Percentiles rank a stretch among this genome's conserved stretches.
Conservation (phyloP, 805 yeast species). For the Torulaspora gathmanii region DNA sequence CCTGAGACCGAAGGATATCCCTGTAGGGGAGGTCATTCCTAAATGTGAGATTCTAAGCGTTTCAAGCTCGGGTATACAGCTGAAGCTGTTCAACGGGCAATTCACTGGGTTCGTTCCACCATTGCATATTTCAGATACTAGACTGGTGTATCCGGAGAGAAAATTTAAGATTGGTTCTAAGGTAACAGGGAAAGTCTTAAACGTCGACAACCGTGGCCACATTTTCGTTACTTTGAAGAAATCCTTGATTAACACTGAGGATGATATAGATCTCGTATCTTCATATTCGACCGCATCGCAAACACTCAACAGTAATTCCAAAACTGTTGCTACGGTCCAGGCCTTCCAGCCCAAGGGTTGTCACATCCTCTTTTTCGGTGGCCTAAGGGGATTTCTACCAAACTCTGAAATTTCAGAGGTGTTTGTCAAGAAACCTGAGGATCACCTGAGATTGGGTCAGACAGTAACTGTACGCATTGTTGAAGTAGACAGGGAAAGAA, state of each 20-base stretch:
- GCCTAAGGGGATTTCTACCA: constrained; percentile 75
- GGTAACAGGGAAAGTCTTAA: constrained; percentile 69
- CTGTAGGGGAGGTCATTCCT: constrained; percentile 61
- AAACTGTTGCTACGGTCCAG: constrained; percentile 70
- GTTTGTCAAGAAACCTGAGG: constrained; percentile 69
- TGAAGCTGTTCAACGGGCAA: constrained; percentile 56
- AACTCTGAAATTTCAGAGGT: constrained; percentile 86
- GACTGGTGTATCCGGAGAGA: constrained; percentile 83
- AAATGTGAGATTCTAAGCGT: constrained; percentile 56
- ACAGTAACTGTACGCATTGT: constrained; percentile 68
- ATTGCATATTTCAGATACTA: constrained; percentile 76
- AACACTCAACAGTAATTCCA: constrained; percentile 35
- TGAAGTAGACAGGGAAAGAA: constrained; percentile 47
- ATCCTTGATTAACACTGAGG: constrained; percentile 59
- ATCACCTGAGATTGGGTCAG: constrained; percentile 78
- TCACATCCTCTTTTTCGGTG: constrained; percentile 76
- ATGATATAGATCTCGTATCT: constrained; percentile 29
- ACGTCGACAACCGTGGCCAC: constrained; percentile 43
- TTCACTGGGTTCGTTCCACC: constrained; percentile 73
- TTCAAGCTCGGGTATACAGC: constrained; percentile 58
- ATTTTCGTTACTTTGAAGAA: constrained; percentile 74
- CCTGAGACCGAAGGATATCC: constrained; percentile 65
- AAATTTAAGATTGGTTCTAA: constrained; percentile 81
- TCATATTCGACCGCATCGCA: constrained; percentile 52
- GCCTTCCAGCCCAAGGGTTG: constrained; percentile 73